Percentiles rank a stretch among this genome's conserved stretches.
phyloP scores from a whole-genome alignment of 2,329 filamentous ascomycete species.

The Camptophora hylomeconis region DNA sequence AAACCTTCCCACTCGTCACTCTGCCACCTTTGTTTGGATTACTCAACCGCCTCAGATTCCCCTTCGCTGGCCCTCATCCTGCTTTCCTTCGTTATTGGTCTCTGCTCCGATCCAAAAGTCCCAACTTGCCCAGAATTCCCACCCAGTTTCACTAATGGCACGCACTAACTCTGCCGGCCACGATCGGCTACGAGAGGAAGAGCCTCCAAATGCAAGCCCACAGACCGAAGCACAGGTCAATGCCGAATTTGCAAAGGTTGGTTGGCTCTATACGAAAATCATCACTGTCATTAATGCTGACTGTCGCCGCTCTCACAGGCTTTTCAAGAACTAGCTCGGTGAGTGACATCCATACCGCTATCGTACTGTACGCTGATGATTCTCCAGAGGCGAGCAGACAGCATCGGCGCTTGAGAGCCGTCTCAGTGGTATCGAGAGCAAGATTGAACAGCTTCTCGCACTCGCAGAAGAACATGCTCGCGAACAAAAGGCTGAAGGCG shows the following conservation, averaged over 20 bases:
- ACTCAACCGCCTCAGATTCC: too few species aligned
- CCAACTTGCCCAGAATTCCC: too few species aligned
- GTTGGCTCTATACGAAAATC: slow-evolving; percentile 1
- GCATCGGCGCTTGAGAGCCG: slow-evolving; percentile 43
- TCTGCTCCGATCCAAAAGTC: too few species aligned
- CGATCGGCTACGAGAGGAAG: too few species aligned
- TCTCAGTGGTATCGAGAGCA: slow-evolving; percentile 39
- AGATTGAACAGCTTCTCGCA: slow-evolving; percentile 40
- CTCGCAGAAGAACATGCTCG: slow-evolving; percentile 27
- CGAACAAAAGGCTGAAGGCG: slow-evolving; percentile 23
- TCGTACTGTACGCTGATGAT: slow-evolving; percentile 5
- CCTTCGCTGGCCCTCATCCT: too few species aligned
- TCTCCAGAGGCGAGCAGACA: slow-evolving; percentile 38
- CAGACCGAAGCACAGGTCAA: slow-evolving; percentile 24
- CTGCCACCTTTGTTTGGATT: too few species aligned
- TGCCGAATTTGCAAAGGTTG: slow-evolving; percentile 17
- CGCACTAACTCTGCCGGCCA: too few species aligned
- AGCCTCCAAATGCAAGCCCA: too few species aligned
- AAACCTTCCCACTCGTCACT: too few species aligned
- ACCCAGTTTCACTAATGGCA: too few species aligned
- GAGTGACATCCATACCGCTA: slow-evolving; percentile 1
- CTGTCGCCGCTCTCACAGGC: slow-evolving; percentile 13
- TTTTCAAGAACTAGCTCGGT: slow-evolving; percentile 23
- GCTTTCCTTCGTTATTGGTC: too few species aligned
- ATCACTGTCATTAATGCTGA: not conserved